Base-by-base conservation (phyloP, 202 grass and related monocot genomes). In the Zizania palustris region DNA sequence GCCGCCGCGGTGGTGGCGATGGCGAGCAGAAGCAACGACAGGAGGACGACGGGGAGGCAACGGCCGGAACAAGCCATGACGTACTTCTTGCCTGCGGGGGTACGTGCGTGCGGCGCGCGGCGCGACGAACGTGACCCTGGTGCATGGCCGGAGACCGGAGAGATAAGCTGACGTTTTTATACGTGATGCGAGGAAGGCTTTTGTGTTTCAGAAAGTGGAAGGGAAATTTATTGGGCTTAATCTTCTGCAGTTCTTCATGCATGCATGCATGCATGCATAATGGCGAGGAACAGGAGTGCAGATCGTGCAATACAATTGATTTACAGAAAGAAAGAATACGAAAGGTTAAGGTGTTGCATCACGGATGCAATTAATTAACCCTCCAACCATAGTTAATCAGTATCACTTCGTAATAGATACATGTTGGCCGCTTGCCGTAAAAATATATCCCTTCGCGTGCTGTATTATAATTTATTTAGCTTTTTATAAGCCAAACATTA, bases 1-100 rank as follows among this genome's bases (percentile, higher is more conserved):
- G 21, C 64, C 42, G 34, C 13, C 5, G 51, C 19, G 5, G 61
- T 15, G 6, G 65, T 13, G 15, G 53, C 37, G 73, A 63, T 8
- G 4, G 33, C 44, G 44, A 90, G 28, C 28, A 28, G 76, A 39
- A 84, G 11, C 10, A 83, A 45, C 45, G 70, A 14, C 57, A 5
- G 28, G 54, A 92, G 34, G 11, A 55, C 4, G 11, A 55, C 4
- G 10, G 37, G 7, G 2, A 81, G 12, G 18, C 22, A 35, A 36
- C 19, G 5, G 45, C 50, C 8, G 1, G 15, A 20, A 36, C 50
- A 55, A 73, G 72, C 84, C 92, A 89, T 93, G 61, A 7, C 2
- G n/a, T n/a, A n/a, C n/a, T n/a, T 65, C 18, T 53, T 41, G 58
- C 73, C 15, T 11, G 40, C 11, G 12, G 21, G 12, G 21, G 55